Conservation (phyloP, 768 basidiomycete genomes). For the Leccinellum albellum region DNA sequence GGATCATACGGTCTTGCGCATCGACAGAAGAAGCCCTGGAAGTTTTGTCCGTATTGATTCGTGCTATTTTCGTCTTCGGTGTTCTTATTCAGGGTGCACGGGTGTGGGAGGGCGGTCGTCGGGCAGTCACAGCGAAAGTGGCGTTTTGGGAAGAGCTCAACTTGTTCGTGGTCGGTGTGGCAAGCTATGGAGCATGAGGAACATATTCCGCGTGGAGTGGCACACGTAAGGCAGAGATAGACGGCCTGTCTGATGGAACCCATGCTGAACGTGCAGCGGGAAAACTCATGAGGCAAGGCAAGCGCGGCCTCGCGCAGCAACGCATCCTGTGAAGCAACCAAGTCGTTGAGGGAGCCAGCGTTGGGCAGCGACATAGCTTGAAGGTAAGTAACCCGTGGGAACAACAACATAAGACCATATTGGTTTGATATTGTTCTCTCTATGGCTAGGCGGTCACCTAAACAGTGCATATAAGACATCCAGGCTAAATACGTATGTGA, state of each 20-base stretch:
- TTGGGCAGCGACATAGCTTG: neutral
- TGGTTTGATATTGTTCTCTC: too few relatives aligned
- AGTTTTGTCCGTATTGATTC: slow-evolving; percentile 76
- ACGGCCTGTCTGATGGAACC: slow-evolving; percentile 72
- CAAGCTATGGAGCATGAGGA: slow-evolving; percentile 84
- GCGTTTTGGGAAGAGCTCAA: slow-evolving; percentile 85
- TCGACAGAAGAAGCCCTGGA: slow-evolving; percentile 66
- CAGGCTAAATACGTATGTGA: too few relatives aligned
- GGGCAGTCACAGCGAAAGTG: slow-evolving; percentile 84
- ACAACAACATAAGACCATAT: too few relatives aligned
- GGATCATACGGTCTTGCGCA: slow-evolving; percentile 72
- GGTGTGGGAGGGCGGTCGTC: slow-evolving; percentile 54
- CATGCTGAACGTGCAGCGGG: slow-evolving; percentile 58
- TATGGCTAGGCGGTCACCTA: slow-evolving; percentile 23
- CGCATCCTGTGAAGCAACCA: slow-evolving; percentile 27
- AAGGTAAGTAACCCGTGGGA: neutral
- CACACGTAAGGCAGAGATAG: slow-evolving; percentile 77
- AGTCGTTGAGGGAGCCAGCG: slow-evolving; percentile 24
- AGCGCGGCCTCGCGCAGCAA: slow-evolving; percentile 37
- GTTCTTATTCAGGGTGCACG: slow-evolving; percentile 59
- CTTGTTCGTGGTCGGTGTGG: slow-evolving; percentile 81
- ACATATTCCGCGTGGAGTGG: slow-evolving; percentile 65
- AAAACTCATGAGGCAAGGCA: slow-evolving; percentile 59
- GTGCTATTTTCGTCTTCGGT: slow-evolving; percentile 50
- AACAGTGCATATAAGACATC: slow-evolving; percentile 15